A percentile compares a stretch with the other conserved stretches of the same genome.
Evolutionary conservation across 768 basidiomycete species (phyloP).

Genomic region (Phaffia tasmanica): DNA sequence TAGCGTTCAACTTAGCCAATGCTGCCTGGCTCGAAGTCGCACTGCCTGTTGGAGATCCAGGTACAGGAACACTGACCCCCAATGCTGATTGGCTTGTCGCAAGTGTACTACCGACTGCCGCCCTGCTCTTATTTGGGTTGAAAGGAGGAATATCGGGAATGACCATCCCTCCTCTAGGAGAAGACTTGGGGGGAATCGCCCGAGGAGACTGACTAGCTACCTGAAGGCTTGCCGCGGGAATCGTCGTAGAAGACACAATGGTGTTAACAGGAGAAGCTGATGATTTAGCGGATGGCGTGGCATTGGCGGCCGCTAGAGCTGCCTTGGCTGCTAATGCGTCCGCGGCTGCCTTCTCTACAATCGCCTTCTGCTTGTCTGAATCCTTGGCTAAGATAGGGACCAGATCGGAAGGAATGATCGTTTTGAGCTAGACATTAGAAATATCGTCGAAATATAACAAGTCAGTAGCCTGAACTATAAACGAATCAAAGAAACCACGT

Average conservation of each 20-base stretch:
- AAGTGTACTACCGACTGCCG: slow-evolving; percentile 36
- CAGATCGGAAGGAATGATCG: slow-evolving; percentile 88
- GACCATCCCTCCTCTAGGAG: slow-evolving; percentile 50
- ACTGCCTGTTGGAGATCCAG: slow-evolving; percentile 19
- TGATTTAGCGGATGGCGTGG: slow-evolving; percentile 2
- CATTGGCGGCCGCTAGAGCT: slow-evolving; percentile 17
- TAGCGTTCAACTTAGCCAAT: slow-evolving; percentile 52
- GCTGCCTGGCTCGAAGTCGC: slow-evolving; percentile 31
- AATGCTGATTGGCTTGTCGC: slow-evolving; percentile 1
- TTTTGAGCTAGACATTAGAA: slow-evolving; percentile 55
- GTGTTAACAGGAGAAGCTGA: slow-evolving; percentile 5
- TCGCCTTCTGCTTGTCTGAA: slow-evolving; percentile 73
- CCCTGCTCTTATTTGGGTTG: slow-evolving; percentile 44
- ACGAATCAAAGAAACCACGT: slow-evolving; percentile 12
- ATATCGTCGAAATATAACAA: neutral
- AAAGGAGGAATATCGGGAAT: slow-evolving; percentile 89
- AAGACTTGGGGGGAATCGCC: slow-evolving; percentile 26
- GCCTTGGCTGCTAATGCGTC: slow-evolving; percentile 37
- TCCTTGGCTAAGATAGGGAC: slow-evolving; percentile 88
- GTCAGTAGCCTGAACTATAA: slow-evolving; percentile 3
- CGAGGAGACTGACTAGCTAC: slow-evolving; percentile 15
- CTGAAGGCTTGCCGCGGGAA: slow-evolving; percentile 4
- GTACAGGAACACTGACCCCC: slow-evolving; percentile 10
- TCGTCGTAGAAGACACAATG: slow-evolving; percentile 11
- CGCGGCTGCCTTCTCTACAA: slow-evolving; percentile 38